Evolutionary conservation across 1,139 yeast species (phyloP).

Genomic region (Hanseniaspora gamundiae): DNA sequence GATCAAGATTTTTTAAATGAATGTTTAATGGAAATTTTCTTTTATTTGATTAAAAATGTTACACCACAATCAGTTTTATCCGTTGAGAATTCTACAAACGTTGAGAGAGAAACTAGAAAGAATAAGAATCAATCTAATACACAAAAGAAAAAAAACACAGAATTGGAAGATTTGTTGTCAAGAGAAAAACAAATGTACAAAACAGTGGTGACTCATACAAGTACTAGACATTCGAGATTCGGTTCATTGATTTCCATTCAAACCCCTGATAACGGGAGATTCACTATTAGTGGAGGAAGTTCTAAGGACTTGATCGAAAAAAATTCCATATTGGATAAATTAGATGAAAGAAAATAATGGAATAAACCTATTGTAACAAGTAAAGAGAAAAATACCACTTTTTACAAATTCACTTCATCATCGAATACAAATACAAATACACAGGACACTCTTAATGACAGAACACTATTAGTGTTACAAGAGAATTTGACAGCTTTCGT

Average conservation of each 20-base stretch:
- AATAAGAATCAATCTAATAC: too few relatives aligned
- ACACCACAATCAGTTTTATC: conserved; percentile 21
- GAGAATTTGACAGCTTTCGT: conserved; percentile 37
- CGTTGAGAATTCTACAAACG: too few relatives aligned
- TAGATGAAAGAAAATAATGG: conserved; percentile 65
- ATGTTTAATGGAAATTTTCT: conserved; percentile 58
- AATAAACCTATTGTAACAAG: conserved; percentile 32
- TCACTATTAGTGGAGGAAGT: conserved; percentile 66
- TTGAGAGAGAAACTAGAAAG: not conserved
- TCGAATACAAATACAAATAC: conserved; percentile 8
- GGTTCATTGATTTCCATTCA: conserved; percentile 74
- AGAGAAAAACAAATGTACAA: conserved; percentile 46
- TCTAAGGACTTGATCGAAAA: conserved; percentile 39
- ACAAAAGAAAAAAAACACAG: not conserved
- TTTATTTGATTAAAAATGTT: conserved; percentile 48
- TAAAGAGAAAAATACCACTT: conserved; percentile 34
- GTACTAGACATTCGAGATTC: conserved; percentile 80
- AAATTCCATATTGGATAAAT: conserved; percentile 37
- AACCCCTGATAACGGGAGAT: conserved; percentile 41
- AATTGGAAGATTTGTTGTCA: conserved; percentile 40
- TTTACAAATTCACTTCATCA: conserved; percentile 18
- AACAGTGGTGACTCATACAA: conserved; percentile 37
- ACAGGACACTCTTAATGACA: conserved; percentile 22
- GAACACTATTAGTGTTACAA: conserved; percentile 27
- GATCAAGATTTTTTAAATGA: conserved; percentile 49